phyloP scores from a whole-genome alignment of 257 asterid genomes.

The Solanum etuberosum region DNA sequence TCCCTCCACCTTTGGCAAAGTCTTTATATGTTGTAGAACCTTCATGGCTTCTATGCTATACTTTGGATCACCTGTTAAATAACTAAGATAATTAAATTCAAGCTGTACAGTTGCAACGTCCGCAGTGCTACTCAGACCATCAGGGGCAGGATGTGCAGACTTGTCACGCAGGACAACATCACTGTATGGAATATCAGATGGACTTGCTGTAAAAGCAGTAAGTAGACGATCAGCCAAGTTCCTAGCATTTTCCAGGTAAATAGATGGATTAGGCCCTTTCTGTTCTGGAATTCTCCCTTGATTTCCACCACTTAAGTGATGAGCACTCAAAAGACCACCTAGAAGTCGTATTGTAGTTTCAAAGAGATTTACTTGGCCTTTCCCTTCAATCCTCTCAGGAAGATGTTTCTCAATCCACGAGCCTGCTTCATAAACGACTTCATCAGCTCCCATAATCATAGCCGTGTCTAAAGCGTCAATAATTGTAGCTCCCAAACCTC shows the following conservation, averaged over 20 bases:
- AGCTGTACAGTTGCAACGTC: constrained; percentile 89
- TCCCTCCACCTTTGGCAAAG: constrained; percentile 79
- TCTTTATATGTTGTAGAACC: constrained; percentile 74
- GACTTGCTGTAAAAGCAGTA: constrained; percentile 80
- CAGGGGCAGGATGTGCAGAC: constrained; percentile 89
- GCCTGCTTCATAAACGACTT: constrained; percentile 72
- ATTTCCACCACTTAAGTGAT: constrained; percentile 72
- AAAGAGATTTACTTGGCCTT: constrained; percentile 87
- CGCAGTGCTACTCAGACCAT: constrained; percentile 93
- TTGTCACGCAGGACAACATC: constrained; percentile 66
- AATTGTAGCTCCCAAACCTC: constrained; percentile 92
- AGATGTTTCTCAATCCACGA: constrained; percentile 79
- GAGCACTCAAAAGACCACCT: constrained; percentile 96
- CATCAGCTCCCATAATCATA: constrained; percentile 84
- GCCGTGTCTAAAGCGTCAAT: constrained; percentile 97
- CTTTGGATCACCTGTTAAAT: constrained; percentile 71
- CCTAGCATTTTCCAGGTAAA: constrained; percentile 82
- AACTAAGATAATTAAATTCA: constrained; percentile 89
- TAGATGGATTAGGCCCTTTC: constrained; percentile 59
- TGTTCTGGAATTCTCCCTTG: constrained; percentile 30
- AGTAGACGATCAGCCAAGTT: constrained; percentile 80
- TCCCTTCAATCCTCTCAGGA: constrained; percentile 47
- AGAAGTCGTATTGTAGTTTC: constrained; percentile 88
- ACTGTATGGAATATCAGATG: constrained; percentile 72
- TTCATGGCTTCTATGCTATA: constrained; percentile 79